Evolutionary conservation across 192 early-diverging fungal genomes (phyloP), one percentile per base, ranked within the genome.

Genomic region (Rhizophagus clarus): DNA sequence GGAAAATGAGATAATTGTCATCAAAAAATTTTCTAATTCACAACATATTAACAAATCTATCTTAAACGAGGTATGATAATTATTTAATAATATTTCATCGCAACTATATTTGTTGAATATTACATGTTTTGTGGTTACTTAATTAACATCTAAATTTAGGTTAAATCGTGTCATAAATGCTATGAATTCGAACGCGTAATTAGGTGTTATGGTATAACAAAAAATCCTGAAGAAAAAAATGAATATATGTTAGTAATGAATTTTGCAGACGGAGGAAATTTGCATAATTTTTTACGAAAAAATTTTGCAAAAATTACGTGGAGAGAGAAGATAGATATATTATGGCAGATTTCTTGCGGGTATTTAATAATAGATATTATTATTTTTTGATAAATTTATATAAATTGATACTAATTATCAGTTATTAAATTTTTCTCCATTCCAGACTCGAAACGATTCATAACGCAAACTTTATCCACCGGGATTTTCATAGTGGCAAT

Each of bases 171-270:
- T 29, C 29, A 31, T 26, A 31, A 26, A 12, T 66, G 24, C 12
- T 70, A 29, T 34, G 49, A 51, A 51, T 51, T 17, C 42, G 20
- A 34, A 22, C 34, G 20, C 37, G 22, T 34, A 22, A 28, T 66
- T 14, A 70, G 34, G 8, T 70, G 34, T 20, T 74, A 74, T 56
- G 51, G 73, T 3, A n/a, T 74, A 22, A 56, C 51, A 29, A 10
- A 29, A 61, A 49, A 61, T 60, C 73, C 11, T 34, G 34, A 34
- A n/a, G 26, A 74, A 26, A 56, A 6, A 26, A 26, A 56, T n/a
- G 49, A 74, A 42, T 56, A 42, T 29, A 47, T 74, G 31, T 12
- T 74, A 31, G 4, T 74, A 74, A 74, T 74, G 73, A 49, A 74
- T 26, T 28, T 31, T 74, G 51, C 73, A 49, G n/a, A 74, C 26